Evolutionary conservation across 495 filamentous ascomycete species (phyloP).

Genomic region (Talaromyces wortmannii): DNA sequence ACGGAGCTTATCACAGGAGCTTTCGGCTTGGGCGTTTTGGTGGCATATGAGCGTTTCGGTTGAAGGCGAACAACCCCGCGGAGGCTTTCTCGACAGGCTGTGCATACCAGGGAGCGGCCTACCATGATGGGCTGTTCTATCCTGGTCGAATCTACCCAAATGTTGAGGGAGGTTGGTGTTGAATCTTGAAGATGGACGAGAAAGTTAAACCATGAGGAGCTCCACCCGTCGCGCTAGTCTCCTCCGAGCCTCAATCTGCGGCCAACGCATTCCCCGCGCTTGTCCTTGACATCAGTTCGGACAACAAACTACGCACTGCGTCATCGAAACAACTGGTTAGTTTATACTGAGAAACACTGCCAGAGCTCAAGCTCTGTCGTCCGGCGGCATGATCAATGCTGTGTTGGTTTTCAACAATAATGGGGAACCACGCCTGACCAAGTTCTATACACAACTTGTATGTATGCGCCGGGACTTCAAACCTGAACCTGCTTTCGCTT

Average conservation of each 20-base stretch:
- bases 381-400: conserved; percentile 82
- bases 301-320: no score
- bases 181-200: no score
- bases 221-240: no score
- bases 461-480: neutral
- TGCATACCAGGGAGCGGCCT: neutral
- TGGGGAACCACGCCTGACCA: conserved; percentile 91
- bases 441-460: conserved; percentile 98
- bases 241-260: no score
- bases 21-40: neutral
- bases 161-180: no score
- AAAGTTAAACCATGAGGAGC: no score
- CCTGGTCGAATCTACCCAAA: no score
- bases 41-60: neutral
- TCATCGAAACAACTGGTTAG: no score
- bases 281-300: no score
- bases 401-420: conserved; percentile 98
- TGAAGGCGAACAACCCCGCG: neutral
- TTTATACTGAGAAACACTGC: no score
- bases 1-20: no score
- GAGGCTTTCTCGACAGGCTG: neutral
- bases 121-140: neutral
- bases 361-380: neutral
- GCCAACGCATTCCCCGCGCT: no score
- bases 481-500: neutral